Conservation (phyloP, 768 basidiomycete species). For the Naganishia onofrii region DNA sequence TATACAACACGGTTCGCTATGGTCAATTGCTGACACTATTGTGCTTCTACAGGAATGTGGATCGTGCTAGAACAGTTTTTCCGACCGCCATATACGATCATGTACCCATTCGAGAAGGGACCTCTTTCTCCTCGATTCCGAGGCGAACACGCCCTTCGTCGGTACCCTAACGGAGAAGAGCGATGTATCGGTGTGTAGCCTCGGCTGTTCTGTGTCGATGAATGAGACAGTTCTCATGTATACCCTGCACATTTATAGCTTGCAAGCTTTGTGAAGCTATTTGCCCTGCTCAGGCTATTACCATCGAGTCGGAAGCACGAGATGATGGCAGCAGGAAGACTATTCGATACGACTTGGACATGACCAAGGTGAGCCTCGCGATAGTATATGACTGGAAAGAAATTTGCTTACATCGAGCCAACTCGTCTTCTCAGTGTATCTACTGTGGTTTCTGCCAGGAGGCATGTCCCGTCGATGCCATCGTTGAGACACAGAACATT, state of each 20-base stretch:
- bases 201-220: too few species aligned
- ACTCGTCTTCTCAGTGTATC: constrained; percentile 66
- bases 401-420: background rate
- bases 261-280: constrained; percentile 99
- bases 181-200: constrained; percentile 83
- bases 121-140: constrained; percentile 96
- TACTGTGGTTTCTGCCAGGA: constrained; percentile 99
- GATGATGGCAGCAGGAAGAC: constrained; percentile 93
- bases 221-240: background rate
- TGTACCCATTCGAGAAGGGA: constrained; percentile 88
- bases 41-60: constrained; percentile 76
- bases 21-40: background rate
- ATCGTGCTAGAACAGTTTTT: constrained; percentile 65
- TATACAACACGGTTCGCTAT: background rate
- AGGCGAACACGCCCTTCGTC: constrained; percentile 92
- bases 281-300: constrained; percentile 98
- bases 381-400: background rate
- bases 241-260: constrained; percentile 57
- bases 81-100: constrained; percentile 90
- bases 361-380: constrained; percentile 66
- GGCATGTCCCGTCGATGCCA: constrained; percentile 98
- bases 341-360: constrained; percentile 98
- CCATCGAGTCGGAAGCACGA: constrained; percentile 95
- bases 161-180: constrained; percentile 97
- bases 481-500: constrained; percentile 94